Evolutionary conservation across 2,329 filamentous ascomycete species (phyloP).

Genomic region (Escovopsis weberi): DNA sequence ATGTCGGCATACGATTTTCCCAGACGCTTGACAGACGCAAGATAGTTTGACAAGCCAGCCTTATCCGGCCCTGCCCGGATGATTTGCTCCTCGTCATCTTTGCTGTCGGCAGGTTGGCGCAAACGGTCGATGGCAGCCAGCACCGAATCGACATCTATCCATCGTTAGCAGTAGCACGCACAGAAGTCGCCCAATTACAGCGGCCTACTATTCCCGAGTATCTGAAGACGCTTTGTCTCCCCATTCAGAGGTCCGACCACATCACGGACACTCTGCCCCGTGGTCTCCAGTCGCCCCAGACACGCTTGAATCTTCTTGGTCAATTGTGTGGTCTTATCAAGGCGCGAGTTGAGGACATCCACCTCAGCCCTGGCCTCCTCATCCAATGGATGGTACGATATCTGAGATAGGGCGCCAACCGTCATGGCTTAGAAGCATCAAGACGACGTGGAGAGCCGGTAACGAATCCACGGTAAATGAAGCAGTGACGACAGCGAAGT

Average conservation of each 20-base stretch:
- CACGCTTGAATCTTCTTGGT: constrained; percentile 94
- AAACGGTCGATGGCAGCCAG: constrained; percentile 78
- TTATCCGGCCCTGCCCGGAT: constrained; percentile 78
- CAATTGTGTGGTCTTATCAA: constrained; percentile 84
- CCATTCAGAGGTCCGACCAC: constrained; percentile 85
- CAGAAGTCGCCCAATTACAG: constrained; percentile 5
- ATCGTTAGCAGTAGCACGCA: constrained; percentile 6
- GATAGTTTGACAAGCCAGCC: constrained; percentile 68
- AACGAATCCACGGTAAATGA: too few species aligned
- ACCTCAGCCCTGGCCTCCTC: constrained; percentile 57
- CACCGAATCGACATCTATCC: constrained; percentile 66
- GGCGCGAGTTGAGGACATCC: constrained; percentile 54
- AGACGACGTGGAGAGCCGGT: background rate
- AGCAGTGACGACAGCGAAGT: too few species aligned
- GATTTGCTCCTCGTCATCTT: constrained; percentile 80
- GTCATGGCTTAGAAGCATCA: constrained; percentile 26
- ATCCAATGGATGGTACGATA: constrained; percentile 37
- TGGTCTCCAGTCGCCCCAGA: constrained; percentile 67
- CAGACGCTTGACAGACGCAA: constrained; percentile 78
- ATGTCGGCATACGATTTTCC: constrained; percentile 75
- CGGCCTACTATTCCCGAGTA: constrained; percentile 60
- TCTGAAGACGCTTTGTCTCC: constrained; percentile 79
- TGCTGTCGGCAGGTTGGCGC: constrained; percentile 81
- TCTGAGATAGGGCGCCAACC: constrained; percentile 26
- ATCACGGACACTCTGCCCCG: constrained; percentile 80